Evolutionary conservation across 352 stramenopile genomes (phyloP).

Genomic region (Phytophthora citricola): DNA sequence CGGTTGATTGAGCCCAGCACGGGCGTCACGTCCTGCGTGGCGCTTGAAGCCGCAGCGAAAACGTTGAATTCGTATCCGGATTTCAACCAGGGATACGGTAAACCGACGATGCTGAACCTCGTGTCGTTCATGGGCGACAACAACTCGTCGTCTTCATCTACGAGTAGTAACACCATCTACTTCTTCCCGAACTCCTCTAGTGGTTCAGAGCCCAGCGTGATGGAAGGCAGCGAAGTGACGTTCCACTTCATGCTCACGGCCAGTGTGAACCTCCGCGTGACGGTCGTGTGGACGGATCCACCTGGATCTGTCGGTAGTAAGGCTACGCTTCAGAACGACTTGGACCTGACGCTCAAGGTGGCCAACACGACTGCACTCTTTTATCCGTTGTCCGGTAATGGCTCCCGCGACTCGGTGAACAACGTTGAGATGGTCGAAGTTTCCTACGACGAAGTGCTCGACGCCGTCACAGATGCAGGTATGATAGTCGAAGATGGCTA

Average conservation of each 20-base stretch:
- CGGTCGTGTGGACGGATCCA: conserved; percentile 77
- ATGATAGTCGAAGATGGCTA: conserved; percentile 39
- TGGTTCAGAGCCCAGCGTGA: conserved; percentile 63
- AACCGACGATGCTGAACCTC: conserved; percentile 69
- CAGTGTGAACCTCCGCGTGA: conserved; percentile 67
- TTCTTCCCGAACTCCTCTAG: conserved; percentile 59
- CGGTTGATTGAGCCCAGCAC: conserved; percentile 49
- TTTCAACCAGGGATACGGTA: conserved; percentile 81
- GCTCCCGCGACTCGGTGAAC: conserved; percentile 67
- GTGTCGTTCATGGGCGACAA: conserved; percentile 47
- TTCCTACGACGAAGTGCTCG: conserved; percentile 55
- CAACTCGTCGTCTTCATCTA: conserved; percentile 17
- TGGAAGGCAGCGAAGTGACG: conserved; percentile 48
- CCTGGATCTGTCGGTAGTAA: conserved; percentile 60
- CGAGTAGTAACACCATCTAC: conserved; percentile 47
- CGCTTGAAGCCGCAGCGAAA: conserved; percentile 42
- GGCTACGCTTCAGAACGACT: conserved; percentile 69
- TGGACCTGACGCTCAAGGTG: conserved; percentile 69
- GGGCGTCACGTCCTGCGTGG: conserved; percentile 63
- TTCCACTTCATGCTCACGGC: conserved; percentile 68
- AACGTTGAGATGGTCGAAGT: conserved; percentile 86
- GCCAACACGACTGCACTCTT: conserved; percentile 58
- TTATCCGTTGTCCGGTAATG: conserved; percentile 68
- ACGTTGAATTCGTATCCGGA: conserved; percentile 60
- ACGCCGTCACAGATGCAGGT: conserved; percentile 34